Conservation (phyloP, 495 filamentous ascomycete genomes). For the Penicillium samsonianum region DNA sequence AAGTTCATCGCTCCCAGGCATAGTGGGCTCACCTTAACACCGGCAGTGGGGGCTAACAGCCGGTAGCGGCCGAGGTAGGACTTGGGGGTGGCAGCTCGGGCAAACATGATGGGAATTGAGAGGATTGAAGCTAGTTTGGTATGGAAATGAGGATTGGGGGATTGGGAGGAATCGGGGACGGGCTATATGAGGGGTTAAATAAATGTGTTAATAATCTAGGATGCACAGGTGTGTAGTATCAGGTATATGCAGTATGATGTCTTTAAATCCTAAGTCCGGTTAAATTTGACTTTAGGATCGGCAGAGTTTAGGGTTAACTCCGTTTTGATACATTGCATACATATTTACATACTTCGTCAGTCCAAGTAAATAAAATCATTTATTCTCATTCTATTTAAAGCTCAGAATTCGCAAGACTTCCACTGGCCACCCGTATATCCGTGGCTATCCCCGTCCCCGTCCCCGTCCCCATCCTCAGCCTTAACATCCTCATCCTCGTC, state of each 20-base stretch:
- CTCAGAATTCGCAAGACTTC: neutral
- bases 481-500: neutral
- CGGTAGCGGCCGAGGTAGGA: constrained; percentile 57
- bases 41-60: constrained; percentile 58
- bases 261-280: constrained; percentile 6
- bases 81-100: constrained; percentile 16
- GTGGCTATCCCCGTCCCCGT: neutral
- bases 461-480: neutral
- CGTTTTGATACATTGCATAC: too few relatives aligned
- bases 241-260: too few relatives aligned
- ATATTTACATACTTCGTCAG: too few relatives aligned
- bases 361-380: too few relatives aligned
- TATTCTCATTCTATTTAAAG: neutral
- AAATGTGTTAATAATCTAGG: neutral
- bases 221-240: too few relatives aligned
- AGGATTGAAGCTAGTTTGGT: neutral
- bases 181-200: neutral
- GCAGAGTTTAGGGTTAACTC: neutral
- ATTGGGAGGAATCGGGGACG: too few relatives aligned
- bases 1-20: constrained; percentile 67
- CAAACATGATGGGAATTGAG: constrained; percentile 10
- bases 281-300: neutral
- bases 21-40: constrained; percentile 59
- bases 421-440: neutral
- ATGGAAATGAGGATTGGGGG: neutral